Percentiles rank a stretch among this genome's conserved stretches.
phyloP scores from a whole-genome alignment of 257 asterid genomes.

The Nicotiana benthamiana region DNA sequence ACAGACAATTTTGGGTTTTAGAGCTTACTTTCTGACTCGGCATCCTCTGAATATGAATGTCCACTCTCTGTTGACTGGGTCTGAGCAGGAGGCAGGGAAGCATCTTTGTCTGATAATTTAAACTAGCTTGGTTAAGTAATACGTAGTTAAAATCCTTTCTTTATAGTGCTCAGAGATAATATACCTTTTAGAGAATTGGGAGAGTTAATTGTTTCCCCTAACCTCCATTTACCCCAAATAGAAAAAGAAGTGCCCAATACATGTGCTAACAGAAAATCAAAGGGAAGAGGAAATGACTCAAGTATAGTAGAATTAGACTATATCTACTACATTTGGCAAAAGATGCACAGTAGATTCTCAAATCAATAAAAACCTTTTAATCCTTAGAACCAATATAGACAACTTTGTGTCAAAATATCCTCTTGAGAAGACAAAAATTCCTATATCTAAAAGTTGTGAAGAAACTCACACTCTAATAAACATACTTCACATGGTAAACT shows the following conservation, averaged over 20 bases:
- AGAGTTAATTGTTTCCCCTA: neutral
- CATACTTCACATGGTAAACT: neutral
- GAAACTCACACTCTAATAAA: neutral
- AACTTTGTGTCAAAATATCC: neutral
- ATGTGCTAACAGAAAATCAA: neutral
- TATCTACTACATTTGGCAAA: no score
- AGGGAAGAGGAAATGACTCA: neutral
- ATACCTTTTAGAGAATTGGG: no score
- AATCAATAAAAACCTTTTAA: neutral
- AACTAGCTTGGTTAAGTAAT: no score
- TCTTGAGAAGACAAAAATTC: neutral
- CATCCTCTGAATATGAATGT: conserved; percentile 36
- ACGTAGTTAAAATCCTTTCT: no score
- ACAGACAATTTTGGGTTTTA: neutral
- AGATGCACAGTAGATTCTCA: neutral
- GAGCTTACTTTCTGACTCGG: conserved; percentile 48
- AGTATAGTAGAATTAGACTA: neutral
- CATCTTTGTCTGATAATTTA: conserved; percentile 46
- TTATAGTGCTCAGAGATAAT: no score
- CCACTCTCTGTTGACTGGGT: conserved; percentile 53
- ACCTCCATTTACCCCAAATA: neutral
- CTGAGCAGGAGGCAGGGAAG: conserved; percentile 30
- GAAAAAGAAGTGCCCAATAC: neutral
- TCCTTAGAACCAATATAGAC: neutral
- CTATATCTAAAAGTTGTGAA: neutral